Evolutionary conservation across 2,329 filamentous ascomycete species (phyloP), one percentile per base, ranked within the genome.

Genomic region (Colletotrichum abscissum): DNA sequence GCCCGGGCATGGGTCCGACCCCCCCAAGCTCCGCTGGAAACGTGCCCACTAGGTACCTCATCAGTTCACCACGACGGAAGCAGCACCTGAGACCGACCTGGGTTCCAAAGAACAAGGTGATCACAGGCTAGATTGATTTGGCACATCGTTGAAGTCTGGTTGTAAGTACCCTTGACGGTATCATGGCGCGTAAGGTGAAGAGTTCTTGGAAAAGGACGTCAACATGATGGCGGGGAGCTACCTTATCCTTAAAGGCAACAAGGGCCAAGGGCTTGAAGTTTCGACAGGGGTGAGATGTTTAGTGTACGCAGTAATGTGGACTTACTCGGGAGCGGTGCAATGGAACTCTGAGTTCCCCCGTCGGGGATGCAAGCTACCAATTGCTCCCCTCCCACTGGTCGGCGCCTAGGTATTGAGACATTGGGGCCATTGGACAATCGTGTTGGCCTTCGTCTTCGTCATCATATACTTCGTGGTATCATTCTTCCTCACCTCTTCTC

Each of bases 311-410:
- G 26, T 30, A 19, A 63, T 54, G 62, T 54, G 46, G 28, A 30
- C 33, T 63, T 8, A 14, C 28, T 28, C 52, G 42, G 42, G 6
- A 22, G 62, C 30, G 26, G 33, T 26, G 30, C 30, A 59, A 42
- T 14, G 22, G 30, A 58, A 30, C 26, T 35, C n/a, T 49, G 42
- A 54, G 26, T 54, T n/a, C 28, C 42, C 56, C 42, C 42, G 26
- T 42, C 59, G 16, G 35, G 22, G 38, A 16, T 30, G 26, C 35
- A 38, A 58, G 22, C 22, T 28, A 5, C 54, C 42, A 66, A 26
- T 59, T 30, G 33, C 28, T 28, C 24, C 16, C 33, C 35, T 69
- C 38, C 54, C 16, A 52, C 26, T 66, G 67, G 67, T 33, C 54
- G 4, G 19, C 30, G 16, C 30, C 19, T 46, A 26, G 1, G 26